Evolutionary conservation across 2,329 filamentous ascomycete species (phyloP), one percentile per base, ranked within the genome.

Genomic region (Fusarium cicatricum): DNA sequence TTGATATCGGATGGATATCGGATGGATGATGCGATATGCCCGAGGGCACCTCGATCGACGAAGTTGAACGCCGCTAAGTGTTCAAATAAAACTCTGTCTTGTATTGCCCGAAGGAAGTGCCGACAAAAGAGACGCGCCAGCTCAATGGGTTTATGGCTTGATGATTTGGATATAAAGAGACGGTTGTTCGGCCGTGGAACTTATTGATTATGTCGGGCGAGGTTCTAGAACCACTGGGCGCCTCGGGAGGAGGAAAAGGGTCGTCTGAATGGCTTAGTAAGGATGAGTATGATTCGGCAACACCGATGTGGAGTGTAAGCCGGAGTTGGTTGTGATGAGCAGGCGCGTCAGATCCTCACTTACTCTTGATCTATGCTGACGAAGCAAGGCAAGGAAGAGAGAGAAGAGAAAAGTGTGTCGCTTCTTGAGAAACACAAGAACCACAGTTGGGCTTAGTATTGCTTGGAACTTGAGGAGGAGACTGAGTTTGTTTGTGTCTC

Each of bases 261-360:
- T 48, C 36, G 12, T 43, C 33, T n/a, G n/a, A 37, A 52, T 38
- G 57, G 41, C 46, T 62, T 64, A 63, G 60, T 63, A 41, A 63
- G 60, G 40, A 19, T 29, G 11, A 32, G 17, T 42, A 32, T 39
- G 46, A 51, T 29, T 55, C 28, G 54, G 29, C 31, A 37, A 40
- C 14, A 36, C 41, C 39, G 31, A 42, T 26, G 37, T 17, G 11
- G 44, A 49, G 26, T 21, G 42, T 39, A 49, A 56, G 43, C 42
- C 34, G 34, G 39, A 47, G 46, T 28, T 40, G 33, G 38, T 32
- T 42, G 26, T 19, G 54, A 39, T 26, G 23, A 26, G 23, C 23
- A 26, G 23, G 21, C 21, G 21, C 21, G 7, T 21, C 21, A 21
- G 21, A 7, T 21, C 7, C 21, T 21, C 21, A 37, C 6, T 36